Evolutionary conservation across 257 asterid species (phyloP), one percentile per base, ranked within the genome.

Genomic region (Osmanthus fragrans): DNA sequence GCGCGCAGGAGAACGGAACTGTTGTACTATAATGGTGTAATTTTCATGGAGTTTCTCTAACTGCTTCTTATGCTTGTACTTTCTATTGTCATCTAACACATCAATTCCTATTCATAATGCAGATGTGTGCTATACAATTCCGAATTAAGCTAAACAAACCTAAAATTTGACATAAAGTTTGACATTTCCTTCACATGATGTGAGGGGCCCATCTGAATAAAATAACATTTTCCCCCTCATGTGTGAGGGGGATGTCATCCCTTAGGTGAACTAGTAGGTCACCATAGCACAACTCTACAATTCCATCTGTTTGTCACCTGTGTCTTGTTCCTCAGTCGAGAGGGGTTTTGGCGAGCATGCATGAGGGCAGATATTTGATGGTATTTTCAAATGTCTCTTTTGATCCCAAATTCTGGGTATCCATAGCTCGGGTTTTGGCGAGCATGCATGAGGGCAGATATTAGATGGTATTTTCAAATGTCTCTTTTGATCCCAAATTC

Each of bases 391-490:
- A 73, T 80, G 71, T 77, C 75, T 60, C 75, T 68, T 32, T 23
- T 60, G 66, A 18, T 70, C 76, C 47, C 32, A n/a, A 60, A 70
- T 84, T 66, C 10, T 60, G 71, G 70, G 37, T 70, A 9, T 77
- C 73, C 63, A 75, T 76, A 27, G 54, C 72, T 84, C 97, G n/a
- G n/a, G n/a, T n/a, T n/a, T n/a, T n/a, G n/a, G n/a, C n/a, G n/a
- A 79, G 98, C 99, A 54, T 93, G 98, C 90, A 81, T 93, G 98
- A 86, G 98, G 87, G 94, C 92, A n/a, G 92, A 92, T 80, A 80
- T 90, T 80, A 84, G 70, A 80, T 80, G 97, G 99, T 94, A 92
- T 23, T 18, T 36, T 72, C 58, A 69, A 77, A 73, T 80, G 71
- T 77, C 75, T 60, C 75, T 68, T 32, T 23, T 60, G 66, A 18